These are phyloP conservation scores for Pseudocercospora macadamiae DNA, from an alignment of 2,329 filamentous ascomycete genomes.

Conservation along the genomic window DNA sequence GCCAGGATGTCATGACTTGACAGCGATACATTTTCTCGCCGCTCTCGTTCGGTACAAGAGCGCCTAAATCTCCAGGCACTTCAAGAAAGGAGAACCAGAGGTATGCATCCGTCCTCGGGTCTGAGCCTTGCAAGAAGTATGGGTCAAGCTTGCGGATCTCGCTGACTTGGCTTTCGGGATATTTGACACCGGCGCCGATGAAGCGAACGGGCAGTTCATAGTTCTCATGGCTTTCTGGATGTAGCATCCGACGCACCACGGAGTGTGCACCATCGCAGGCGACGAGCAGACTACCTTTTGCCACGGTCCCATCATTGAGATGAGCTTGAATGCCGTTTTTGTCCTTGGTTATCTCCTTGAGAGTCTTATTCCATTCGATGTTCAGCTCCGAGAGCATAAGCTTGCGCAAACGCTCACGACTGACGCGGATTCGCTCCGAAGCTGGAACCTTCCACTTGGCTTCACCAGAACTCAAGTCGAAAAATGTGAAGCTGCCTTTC, in stretches of 20 bases:
- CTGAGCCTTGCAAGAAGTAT: conserved; percentile 58
- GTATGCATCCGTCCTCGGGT: conserved; percentile 56
- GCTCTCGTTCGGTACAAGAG: background rate
- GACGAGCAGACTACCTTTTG: conserved; percentile 15
- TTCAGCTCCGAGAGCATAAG: conserved; percentile 10
- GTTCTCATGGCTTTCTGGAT: conserved; percentile 24
- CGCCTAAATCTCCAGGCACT: conserved; percentile 45
- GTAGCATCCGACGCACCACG: conserved; percentile 9
- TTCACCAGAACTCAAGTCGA: conserved; percentile 55
- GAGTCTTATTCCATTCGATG: conserved; percentile 18
- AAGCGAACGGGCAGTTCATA: conserved; percentile 51
- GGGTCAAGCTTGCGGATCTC: conserved; percentile 55
- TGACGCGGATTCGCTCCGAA: conserved; percentile 17
- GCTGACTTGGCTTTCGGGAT: conserved; percentile 46
- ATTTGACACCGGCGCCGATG: conserved; percentile 48
- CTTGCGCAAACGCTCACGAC: conserved; percentile 8
- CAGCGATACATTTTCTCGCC: conserved; percentile 16
- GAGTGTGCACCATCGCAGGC: conserved; percentile 22
- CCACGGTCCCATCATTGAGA: conserved; percentile 16
- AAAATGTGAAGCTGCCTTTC: conserved; percentile 57
- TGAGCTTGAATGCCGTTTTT: conserved; percentile 6
- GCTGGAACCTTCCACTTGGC: conserved; percentile 32
- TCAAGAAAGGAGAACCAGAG: conserved; percentile 59
- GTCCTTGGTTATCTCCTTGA: conserved; percentile 8
- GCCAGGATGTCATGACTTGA: conserved; percentile 56